These are phyloP conservation scores for Lipomyces sp. DNA, from an alignment of 805 yeast genomes.

Conservation along the genomic window DNA sequence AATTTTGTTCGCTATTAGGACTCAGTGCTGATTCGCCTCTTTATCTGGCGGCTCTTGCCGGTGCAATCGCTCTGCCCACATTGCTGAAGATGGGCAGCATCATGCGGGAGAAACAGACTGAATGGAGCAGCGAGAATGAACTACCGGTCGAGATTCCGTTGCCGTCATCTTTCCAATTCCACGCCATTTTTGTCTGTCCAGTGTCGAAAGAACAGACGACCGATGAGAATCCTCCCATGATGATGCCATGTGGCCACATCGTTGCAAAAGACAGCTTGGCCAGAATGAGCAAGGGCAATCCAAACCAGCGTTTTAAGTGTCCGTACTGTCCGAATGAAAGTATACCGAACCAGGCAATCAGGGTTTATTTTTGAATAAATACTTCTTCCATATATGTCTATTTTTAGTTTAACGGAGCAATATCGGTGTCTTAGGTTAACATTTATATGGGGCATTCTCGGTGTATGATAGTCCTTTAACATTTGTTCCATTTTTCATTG, in stretches of 20 bases:
- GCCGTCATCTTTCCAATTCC: conserved; percentile 60
- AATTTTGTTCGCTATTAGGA: conserved; percentile 56
- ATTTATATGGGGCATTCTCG: not conserved
- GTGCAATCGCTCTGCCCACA: conserved; percentile 59
- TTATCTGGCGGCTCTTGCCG: conserved; percentile 56
- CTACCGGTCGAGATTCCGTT: conserved; percentile 64
- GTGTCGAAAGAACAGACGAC: conserved; percentile 71
- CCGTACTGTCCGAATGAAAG: conserved; percentile 70
- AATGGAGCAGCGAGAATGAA: conserved; percentile 64
- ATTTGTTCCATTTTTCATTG: not conserved
- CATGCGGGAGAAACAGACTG: conserved; percentile 49
- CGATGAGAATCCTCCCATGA: conserved; percentile 62
- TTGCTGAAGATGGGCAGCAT: conserved; percentile 56
- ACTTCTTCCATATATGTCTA: not conserved
- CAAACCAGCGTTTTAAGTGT: conserved; percentile 62
- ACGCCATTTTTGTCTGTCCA: conserved; percentile 73
- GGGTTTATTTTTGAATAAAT: conserved; percentile 50
- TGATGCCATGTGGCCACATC: conserved; percentile 67
- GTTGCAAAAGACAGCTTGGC: conserved; percentile 59
- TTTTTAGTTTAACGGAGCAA: conserved; percentile 5
- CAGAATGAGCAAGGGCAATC: conserved; percentile 50
- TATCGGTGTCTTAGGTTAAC: conserved; percentile 15
- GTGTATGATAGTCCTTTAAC: not conserved
- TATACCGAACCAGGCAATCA: conserved; percentile 49
- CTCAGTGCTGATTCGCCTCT: conserved; percentile 60